Percentiles rank a stretch among this genome's conserved stretches.
phyloP scores from a whole-genome alignment of 2,329 filamentous ascomycete genomes.

The Aspergillus sp. region DNA sequence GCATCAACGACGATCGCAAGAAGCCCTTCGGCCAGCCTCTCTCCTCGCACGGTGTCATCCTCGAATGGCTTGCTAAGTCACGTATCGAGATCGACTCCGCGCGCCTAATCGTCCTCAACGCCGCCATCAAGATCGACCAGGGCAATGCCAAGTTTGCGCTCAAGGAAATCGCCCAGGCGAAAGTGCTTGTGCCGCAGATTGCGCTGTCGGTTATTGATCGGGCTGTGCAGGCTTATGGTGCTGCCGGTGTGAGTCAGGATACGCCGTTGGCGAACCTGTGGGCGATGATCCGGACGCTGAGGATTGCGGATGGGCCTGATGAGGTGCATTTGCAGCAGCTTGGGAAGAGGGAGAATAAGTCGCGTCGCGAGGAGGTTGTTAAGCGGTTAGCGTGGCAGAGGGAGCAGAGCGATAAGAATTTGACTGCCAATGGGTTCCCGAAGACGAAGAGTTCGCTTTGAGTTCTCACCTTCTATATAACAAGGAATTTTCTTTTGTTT shows the following conservation, averaged over 20 bases:
- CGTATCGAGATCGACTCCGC: slow-evolving; percentile 93
- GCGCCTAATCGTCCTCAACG: slow-evolving; percentile 86
- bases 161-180: slow-evolving; percentile 92
- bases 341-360: slow-evolving; percentile 56
- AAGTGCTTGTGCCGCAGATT: slow-evolving; percentile 82
- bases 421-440: slow-evolving; percentile 35
- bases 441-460: slow-evolving; percentile 30
- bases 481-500: neutral
- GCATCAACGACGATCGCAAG: slow-evolving; percentile 89
- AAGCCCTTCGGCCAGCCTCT: slow-evolving; percentile 88
- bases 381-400: slow-evolving; percentile 46
- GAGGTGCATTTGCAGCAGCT: slow-evolving; percentile 77
- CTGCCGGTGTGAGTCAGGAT: slow-evolving; percentile 87
- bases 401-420: slow-evolving; percentile 37
- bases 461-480: neutral
- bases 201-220: slow-evolving; percentile 88
- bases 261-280: slow-evolving; percentile 86
- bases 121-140: slow-evolving; percentile 91
- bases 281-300: slow-evolving; percentile 75
- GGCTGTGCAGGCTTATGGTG: slow-evolving; percentile 89
- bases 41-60: slow-evolving; percentile 85
- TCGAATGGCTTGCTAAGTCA: slow-evolving; percentile 90
- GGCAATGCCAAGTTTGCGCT: slow-evolving; percentile 84
- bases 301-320: slow-evolving; percentile 90
- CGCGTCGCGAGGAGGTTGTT: slow-evolving; percentile 45